Percentiles rank a stretch among this genome's conserved stretches.
These are phyloP conservation scores for Rhizophora mangle DNA, from an alignment of 345 rosid species.

Conservation along the genomic window DNA sequence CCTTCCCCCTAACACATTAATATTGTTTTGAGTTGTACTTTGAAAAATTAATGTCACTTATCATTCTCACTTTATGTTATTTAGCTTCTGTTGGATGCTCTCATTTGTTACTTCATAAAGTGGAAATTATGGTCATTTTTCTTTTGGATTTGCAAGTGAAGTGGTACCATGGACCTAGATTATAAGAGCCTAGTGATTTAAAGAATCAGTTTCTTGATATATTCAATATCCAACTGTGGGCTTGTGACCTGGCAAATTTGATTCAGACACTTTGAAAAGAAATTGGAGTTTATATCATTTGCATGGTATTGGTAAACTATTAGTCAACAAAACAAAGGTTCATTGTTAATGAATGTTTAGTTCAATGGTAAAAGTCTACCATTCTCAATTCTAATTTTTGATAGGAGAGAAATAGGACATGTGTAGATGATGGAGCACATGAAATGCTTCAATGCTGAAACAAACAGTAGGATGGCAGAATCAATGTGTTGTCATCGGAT, in stretches of 20 bases:
- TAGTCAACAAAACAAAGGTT: too few species aligned
- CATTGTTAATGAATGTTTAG: too few species aligned
- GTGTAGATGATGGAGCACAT: too few species aligned
- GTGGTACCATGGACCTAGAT: neutral
- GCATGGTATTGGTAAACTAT: too few species aligned
- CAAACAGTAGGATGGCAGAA: too few species aligned
- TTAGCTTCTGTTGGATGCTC: neutral
- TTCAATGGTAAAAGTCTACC: too few species aligned
- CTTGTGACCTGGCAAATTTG: neutral
- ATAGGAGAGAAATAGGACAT: too few species aligned
- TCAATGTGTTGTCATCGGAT: too few species aligned
- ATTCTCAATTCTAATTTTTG: too few species aligned
- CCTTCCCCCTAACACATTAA: too few species aligned
- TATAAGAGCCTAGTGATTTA: neutral
- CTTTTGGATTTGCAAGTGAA: neutral
- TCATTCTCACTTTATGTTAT: neutral
- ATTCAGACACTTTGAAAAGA: neutral
- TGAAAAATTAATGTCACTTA: neutral
- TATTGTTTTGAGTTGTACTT: neutral
- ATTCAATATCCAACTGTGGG: neutral
- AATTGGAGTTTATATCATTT: neutral
- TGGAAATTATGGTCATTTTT: neutral
- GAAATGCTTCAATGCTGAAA: too few species aligned
- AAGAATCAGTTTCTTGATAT: neutral
- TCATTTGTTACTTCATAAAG: conserved; percentile 5